phyloP scores from a whole-genome alignment of 2,329 filamentous ascomycete species.

The Teratosphaeria viscida region DNA sequence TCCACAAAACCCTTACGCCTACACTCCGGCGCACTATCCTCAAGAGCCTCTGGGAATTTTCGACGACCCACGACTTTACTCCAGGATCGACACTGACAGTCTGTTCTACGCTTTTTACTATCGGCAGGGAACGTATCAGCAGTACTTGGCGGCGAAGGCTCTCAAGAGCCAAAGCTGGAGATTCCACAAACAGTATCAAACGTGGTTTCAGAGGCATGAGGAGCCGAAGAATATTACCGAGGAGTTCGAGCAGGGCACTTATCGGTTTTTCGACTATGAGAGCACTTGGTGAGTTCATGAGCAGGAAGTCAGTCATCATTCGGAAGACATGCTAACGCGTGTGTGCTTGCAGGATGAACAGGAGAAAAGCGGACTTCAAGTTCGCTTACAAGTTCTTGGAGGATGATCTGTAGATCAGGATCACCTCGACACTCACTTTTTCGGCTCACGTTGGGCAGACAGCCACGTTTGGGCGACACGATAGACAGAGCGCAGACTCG shows the following conservation, averaged over 20 bases:
- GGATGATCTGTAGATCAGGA: slow-evolving; percentile 60
- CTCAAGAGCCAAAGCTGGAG: slow-evolving; percentile 97
- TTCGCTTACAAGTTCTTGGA: slow-evolving; percentile 97
- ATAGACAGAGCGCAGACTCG: background rate
- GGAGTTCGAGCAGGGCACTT: slow-evolving; percentile 97
- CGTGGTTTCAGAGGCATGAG: slow-evolving; percentile 97
- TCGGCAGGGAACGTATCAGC: slow-evolving; percentile 89
- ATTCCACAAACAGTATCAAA: slow-evolving; percentile 99
- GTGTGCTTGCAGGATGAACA: slow-evolving; percentile 71
- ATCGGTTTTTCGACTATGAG: slow-evolving; percentile 98
- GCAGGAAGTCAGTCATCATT: background rate
- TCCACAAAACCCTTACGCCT: slow-evolving; percentile 65
- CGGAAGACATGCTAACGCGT: slow-evolving; percentile 1
- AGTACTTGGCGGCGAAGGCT: slow-evolving; percentile 92
- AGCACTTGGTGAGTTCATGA: slow-evolving; percentile 72
- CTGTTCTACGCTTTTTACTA: slow-evolving; percentile 99
- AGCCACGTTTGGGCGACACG: background rate
- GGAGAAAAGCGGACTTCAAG: slow-evolving; percentile 93
- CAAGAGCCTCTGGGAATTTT: slow-evolving; percentile 87
- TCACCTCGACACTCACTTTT: background rate
- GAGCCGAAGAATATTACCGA: slow-evolving; percentile 98
- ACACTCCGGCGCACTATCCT: slow-evolving; percentile 74
- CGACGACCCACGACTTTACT: slow-evolving; percentile 80
- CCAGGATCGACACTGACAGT: slow-evolving; percentile 85
- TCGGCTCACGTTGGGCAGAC: background rate